Conservation (phyloP, 2,329 filamentous ascomycete genomes). For the Epichloe gansuensis region DNA sequence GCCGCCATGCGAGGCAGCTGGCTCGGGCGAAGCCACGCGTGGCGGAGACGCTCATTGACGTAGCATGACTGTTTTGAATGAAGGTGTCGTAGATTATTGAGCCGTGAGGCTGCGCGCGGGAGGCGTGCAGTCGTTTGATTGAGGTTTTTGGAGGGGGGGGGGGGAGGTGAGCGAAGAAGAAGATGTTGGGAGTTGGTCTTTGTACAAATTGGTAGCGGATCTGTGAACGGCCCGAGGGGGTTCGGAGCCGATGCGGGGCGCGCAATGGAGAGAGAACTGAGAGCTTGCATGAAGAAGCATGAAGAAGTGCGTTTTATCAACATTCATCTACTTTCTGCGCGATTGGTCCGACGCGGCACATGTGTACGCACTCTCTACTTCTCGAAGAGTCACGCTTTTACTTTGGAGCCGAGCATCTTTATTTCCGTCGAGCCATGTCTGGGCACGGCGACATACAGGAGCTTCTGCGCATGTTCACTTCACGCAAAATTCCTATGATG, state of each 20-base stretch:
- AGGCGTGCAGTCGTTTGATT: too few relatives aligned
- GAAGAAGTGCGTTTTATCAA: background rate
- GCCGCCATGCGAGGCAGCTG: slow-evolving; percentile 15
- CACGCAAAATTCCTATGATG: slow-evolving; percentile 45
- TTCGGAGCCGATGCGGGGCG: background rate
- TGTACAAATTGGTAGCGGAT: background rate
- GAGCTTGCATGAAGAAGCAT: background rate
- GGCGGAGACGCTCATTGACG: slow-evolving; percentile 17
- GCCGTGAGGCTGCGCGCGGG: too few relatives aligned
- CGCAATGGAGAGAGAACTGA: background rate
- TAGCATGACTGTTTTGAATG: slow-evolving; percentile 3
- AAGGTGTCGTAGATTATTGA: background rate
- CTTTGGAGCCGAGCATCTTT: background rate
- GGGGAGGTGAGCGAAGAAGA: too few relatives aligned
- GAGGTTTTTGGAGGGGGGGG: too few relatives aligned
- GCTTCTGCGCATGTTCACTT: slow-evolving; percentile 45
- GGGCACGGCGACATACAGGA: slow-evolving; percentile 48
- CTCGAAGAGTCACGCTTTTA: too few relatives aligned
- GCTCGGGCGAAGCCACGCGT: slow-evolving; percentile 15
- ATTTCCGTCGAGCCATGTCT: slow-evolving; percentile 30
- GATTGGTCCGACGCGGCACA: background rate
- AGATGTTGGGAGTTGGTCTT: too few relatives aligned
- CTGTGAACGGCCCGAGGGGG: background rate
- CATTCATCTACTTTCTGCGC: background rate
- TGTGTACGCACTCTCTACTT: background rate